Percentiles rank a stretch among this genome's conserved stretches.
Evolutionary conservation across 768 basidiomycete genomes (phyloP).

Genomic region (Chalciporus pseudorubinellus): DNA sequence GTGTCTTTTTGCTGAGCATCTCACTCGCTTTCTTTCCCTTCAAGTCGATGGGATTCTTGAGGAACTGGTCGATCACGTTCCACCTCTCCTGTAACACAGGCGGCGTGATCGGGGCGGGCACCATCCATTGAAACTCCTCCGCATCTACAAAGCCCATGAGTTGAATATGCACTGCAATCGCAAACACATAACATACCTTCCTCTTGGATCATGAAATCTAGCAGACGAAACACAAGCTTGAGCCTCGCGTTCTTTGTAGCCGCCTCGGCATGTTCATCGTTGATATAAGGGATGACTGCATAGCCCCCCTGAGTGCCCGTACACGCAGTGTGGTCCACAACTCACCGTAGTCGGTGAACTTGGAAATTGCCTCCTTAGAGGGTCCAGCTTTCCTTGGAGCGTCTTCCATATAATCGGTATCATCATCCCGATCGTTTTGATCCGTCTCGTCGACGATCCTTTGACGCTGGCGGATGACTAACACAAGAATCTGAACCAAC

Average conservation of each 20-base stretch:
- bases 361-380: slow-evolving; percentile 65
- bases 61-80: slow-evolving; percentile 79
- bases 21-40: slow-evolving; percentile 73
- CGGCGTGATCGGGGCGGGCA: slow-evolving; percentile 70
- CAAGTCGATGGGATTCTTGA: slow-evolving; percentile 77
- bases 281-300: slow-evolving; percentile 73
- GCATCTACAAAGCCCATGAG: slow-evolving; percentile 41
- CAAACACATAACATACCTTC: slow-evolving; percentile 50
- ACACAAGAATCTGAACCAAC: slow-evolving; percentile 51
- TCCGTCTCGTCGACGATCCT: slow-evolving; percentile 63
- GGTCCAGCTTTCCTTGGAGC: slow-evolving; percentile 37
- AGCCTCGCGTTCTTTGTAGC: slow-evolving; percentile 75
- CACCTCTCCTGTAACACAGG: slow-evolving; percentile 65
- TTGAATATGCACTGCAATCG: not conserved
- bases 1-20: slow-evolving; percentile 64
- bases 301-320: too few species aligned
- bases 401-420: slow-evolving; percentile 33
- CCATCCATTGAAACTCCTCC: slow-evolving; percentile 80
- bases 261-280: slow-evolving; percentile 72
- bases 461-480: slow-evolving; percentile 58
- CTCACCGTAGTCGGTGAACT: slow-evolving; percentile 78
- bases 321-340: slow-evolving; percentile 8
- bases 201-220: slow-evolving; percentile 64
- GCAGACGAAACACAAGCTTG: slow-evolving; percentile 81
- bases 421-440: slow-evolving; percentile 39